Conservation (phyloP, 495 filamentous ascomycete genomes). For the Bombardia bombarda region DNA sequence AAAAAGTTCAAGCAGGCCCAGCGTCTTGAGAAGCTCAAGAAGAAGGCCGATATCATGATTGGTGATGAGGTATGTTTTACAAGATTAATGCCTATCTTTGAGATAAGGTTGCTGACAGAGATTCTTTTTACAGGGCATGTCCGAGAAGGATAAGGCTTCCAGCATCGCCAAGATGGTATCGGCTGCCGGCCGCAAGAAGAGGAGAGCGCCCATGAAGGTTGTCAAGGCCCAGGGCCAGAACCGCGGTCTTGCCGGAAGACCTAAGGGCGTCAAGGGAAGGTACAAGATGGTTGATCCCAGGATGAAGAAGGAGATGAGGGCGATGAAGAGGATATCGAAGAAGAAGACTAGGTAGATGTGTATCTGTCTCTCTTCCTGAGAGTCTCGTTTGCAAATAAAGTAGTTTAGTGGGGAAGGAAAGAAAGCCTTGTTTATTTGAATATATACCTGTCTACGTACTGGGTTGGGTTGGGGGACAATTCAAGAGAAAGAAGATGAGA, state of each 20-base stretch:
- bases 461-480: no score
- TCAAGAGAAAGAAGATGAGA: no score
- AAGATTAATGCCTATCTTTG: not conserved
- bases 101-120: not conserved
- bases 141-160: slow-evolving; percentile 88
- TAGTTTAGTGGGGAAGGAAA: no score
- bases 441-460: no score
- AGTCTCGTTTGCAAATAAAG: no score
- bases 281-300: slow-evolving; percentile 98
- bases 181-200: slow-evolving; percentile 78
- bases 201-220: slow-evolving; percentile 73
- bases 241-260: slow-evolving; percentile 57
- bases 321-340: slow-evolving; percentile 62
- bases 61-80: slow-evolving; percentile 57
- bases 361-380: no score
- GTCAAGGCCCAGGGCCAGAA: slow-evolving; percentile 85
- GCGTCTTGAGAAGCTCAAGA: slow-evolving; percentile 82
- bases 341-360: slow-evolving; percentile 22
- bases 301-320: slow-evolving; percentile 97
- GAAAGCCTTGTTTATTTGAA: no score
- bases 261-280: slow-evolving; percentile 71
- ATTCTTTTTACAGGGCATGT: slow-evolving; percentile 47
- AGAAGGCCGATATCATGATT: slow-evolving; percentile 81
- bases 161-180: slow-evolving; percentile 76
- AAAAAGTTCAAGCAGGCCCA: slow-evolving; percentile 96